Conservation (phyloP, 805 yeast genomes). For the Hanseniaspora vineae region DNA sequence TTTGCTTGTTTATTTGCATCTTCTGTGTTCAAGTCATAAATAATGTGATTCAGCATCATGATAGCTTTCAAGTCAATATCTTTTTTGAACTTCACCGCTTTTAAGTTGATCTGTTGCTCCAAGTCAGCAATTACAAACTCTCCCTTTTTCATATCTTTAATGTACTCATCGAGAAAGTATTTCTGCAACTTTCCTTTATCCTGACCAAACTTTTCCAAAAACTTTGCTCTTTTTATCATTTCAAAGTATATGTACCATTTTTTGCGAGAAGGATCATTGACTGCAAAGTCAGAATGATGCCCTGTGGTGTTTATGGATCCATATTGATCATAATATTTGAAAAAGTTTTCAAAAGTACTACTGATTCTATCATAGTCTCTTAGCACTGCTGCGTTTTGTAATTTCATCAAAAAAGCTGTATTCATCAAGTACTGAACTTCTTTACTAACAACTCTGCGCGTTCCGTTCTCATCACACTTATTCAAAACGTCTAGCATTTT, state of each 20-base stretch:
- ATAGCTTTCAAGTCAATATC: neutral
- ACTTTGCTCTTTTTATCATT: constrained; percentile 8
- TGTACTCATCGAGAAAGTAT: neutral
- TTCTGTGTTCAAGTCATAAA: neutral
- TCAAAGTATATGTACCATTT: neutral
- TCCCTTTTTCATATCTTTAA: constrained; percentile 1
- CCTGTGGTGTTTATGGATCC: neutral
- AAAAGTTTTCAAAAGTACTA: neutral
- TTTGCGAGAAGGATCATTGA: neutral
- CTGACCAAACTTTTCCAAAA: constrained; percentile 5
- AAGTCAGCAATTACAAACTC: constrained; percentile 2
- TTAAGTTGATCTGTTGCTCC: neutral
- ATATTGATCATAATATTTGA: neutral
- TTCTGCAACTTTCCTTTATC: constrained; percentile 6
- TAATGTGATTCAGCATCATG: neutral
- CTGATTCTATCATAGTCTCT: neutral
- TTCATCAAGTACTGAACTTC: neutral
- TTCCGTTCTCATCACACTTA: neutral
- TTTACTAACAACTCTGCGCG: neutral
- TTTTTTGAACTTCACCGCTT: neutral
- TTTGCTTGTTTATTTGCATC: no score
- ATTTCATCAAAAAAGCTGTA: neutral
- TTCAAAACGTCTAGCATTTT: neutral
- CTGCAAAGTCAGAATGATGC: neutral
- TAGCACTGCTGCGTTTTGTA: neutral